phyloP scores from a whole-genome alignment of 345 rosid genomes.

The Aquilaria yunnanensis region DNA sequence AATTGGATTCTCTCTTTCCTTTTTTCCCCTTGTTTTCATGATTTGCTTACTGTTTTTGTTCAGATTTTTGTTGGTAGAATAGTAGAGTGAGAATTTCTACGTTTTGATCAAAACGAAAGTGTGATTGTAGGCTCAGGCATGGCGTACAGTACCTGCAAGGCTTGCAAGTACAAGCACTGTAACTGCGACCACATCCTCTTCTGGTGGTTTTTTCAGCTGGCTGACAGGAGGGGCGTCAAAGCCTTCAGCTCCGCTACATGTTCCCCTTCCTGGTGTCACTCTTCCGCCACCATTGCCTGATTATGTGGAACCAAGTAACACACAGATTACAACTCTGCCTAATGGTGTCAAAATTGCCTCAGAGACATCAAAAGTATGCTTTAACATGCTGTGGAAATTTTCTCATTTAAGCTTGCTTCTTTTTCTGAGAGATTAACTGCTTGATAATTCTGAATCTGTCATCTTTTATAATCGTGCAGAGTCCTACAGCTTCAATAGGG shows the following conservation, averaged over 20 bases:
- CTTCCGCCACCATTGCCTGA: conserved; percentile 69
- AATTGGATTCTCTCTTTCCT: not conserved
- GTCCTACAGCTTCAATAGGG: conserved; percentile 76
- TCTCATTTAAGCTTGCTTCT: conserved; percentile 13
- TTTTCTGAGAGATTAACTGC: conserved; percentile 9
- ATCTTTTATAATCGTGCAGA: conserved; percentile 37
- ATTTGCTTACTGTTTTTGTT: conserved; percentile 2
- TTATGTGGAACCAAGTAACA: conserved; percentile 51
- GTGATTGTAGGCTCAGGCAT: conserved; percentile 26
- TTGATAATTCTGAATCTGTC: not conserved
- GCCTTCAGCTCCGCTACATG: conserved; percentile 41
- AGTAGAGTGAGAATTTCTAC: conserved; percentile 6
- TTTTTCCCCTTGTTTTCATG: not conserved
- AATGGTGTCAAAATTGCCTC: conserved; percentile 59
- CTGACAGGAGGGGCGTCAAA: conserved; percentile 47
- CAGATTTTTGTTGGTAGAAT: not conserved
- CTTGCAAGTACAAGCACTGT: conserved; percentile 55
- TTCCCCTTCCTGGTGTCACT: conserved; percentile 54
- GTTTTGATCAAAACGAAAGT: conserved; percentile 9
- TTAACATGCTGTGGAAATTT: conserved; percentile 13
- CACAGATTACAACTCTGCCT: conserved; percentile 51
- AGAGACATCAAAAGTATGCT: conserved; percentile 46
- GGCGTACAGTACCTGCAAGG: conserved; percentile 22
- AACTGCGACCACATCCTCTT: conserved; percentile 38
- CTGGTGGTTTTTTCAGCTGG: conserved; percentile 61